These are phyloP conservation scores for Spatholobus suberectus DNA, from an alignment of 306 rosid genomes.

Conservation along the genomic window DNA sequence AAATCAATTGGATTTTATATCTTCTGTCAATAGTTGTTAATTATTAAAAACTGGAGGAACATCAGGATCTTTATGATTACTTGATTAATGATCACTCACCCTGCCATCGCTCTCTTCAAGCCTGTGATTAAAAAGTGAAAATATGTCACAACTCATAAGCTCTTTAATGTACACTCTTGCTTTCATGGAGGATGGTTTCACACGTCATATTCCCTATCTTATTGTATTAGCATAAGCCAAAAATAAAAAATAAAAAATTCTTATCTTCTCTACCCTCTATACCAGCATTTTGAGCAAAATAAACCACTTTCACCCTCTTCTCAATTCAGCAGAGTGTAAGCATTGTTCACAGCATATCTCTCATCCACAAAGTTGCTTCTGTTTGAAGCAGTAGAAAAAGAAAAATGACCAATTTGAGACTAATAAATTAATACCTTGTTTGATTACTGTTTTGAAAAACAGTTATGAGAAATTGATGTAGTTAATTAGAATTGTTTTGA, in stretches of 20 bases:
- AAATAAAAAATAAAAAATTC: background rate
- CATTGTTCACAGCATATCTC: background rate
- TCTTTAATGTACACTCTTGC: background rate
- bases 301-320: background rate
- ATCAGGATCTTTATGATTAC: background rate
- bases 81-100: background rate
- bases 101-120: background rate
- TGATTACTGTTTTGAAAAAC: too few relatives aligned
- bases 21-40: background rate
- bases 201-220: background rate
- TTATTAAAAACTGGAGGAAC: background rate
- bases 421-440: too few relatives aligned
- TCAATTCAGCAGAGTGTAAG: background rate
- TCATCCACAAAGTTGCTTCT: too few relatives aligned
- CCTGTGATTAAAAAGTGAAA: background rate
- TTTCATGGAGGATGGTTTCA: conserved; percentile 4
- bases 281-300: background rate
- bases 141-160: background rate
- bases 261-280: background rate
- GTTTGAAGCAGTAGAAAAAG: too few relatives aligned
- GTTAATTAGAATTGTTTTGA: too few relatives aligned
- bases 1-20: too few relatives aligned
- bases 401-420: too few relatives aligned
- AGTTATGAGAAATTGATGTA: too few relatives aligned
- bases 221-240: background rate